A percentile compares a stretch with the other conserved stretches of the same genome.
These are phyloP conservation scores for Saraca asoca DNA, from an alignment of 331 rosid genomes.

Conservation along the genomic window DNA sequence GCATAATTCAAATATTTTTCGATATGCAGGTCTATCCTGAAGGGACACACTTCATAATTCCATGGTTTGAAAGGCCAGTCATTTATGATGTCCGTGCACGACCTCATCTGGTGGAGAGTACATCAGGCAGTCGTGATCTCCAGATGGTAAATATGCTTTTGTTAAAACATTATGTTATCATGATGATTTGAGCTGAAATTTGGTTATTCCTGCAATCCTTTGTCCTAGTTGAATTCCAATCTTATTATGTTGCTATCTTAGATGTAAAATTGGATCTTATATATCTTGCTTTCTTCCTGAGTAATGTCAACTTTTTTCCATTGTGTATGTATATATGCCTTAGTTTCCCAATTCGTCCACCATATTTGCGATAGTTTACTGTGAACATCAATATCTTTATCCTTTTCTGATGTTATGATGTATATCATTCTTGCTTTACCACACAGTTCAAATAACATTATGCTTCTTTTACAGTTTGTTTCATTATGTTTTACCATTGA, in stretches of 20 bases:
- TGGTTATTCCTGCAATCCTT: background rate
- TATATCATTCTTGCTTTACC: background rate
- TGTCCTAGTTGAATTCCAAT: background rate
- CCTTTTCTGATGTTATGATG: background rate
- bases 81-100: conserved; percentile 90
- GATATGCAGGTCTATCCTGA: conserved; percentile 80
- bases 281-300: background rate
- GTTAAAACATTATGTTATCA: too few relatives aligned
- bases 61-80: conserved; percentile 92
- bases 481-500: conserved; percentile 12
- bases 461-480: background rate
- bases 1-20: conserved; percentile 1
- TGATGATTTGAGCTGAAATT: conserved; percentile 4
- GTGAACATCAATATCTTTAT: background rate
- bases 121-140: conserved; percentile 85
- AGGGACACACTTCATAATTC: conserved; percentile 86
- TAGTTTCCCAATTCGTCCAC: background rate
- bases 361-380: background rate
- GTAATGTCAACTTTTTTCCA: too few relatives aligned
- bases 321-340: too few relatives aligned
- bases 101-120: conserved; percentile 72
- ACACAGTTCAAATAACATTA: background rate
- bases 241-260: background rate
- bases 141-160: conserved; percentile 60
- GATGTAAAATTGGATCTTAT: conserved; percentile 3